phyloP scores from a whole-genome alignment of 169 alveolate species.

The Eimeria maxima region DNA sequence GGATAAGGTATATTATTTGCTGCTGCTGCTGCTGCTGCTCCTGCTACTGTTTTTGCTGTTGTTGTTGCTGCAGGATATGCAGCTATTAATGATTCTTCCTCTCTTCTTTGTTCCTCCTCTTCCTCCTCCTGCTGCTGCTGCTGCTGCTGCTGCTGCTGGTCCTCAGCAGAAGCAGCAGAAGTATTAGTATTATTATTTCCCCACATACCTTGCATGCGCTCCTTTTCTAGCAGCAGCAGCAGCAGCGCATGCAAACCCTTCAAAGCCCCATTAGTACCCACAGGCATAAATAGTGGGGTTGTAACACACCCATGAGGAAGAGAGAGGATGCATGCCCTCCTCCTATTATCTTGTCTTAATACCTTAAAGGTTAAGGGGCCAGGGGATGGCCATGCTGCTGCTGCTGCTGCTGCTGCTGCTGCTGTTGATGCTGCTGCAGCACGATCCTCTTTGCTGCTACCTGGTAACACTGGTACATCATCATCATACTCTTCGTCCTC shows the following conservation, averaged over 20 bases:
- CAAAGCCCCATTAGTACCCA: constrained; percentile 98
- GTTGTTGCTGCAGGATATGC: constrained; percentile 27
- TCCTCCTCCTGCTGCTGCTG: too few relatives aligned
- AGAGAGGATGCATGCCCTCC: constrained; percentile 95
- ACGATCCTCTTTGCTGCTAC: too few relatives aligned
- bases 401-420: constrained; percentile 27
- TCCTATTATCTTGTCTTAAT: constrained; percentile 88
- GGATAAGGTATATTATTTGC: background rate
- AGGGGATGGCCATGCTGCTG: constrained; percentile 15
- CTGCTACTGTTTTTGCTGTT: constrained; percentile 45
- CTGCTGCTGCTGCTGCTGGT: too few relatives aligned
- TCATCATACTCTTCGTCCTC: too few relatives aligned
- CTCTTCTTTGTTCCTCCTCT: background rate
- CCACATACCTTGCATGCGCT: background rate
- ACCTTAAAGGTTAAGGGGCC: constrained; percentile 76
- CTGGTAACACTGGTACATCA: too few relatives aligned
- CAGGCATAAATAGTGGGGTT: constrained; percentile 99
- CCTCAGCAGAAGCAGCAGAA: too few relatives aligned
- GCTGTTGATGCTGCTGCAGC: too few relatives aligned
- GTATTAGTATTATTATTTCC: background rate
- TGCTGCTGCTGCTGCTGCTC: constrained; percentile 14
- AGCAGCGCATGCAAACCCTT: constrained; percentile 91
- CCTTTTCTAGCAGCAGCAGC: constrained; percentile 41
- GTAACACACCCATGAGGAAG: constrained; percentile 97
- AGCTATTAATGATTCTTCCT: background rate